These are phyloP conservation scores for Pholiota adiposa DNA, from an alignment of 1,284 basidiomycete species.

Conservation along the genomic window DNA sequence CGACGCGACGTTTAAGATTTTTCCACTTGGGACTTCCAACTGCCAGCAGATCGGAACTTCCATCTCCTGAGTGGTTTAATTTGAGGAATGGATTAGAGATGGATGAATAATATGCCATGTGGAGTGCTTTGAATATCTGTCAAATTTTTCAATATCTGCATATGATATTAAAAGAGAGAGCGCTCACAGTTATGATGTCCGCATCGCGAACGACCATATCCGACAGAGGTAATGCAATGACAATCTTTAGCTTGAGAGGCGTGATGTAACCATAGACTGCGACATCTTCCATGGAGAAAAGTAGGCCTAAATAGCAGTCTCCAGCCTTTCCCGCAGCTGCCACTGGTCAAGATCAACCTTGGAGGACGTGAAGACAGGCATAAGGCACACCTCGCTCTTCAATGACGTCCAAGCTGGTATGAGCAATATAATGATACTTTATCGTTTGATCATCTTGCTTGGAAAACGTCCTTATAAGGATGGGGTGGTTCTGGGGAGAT, in stretches of 20 bases:
- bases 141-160: neutral
- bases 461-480: conserved; percentile 73
- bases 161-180: neutral
- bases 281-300: conserved; percentile 82
- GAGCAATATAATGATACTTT: conserved; percentile 83
- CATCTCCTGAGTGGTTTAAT: conserved; percentile 53
- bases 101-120: conserved; percentile 79
- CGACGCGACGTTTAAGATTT: conserved; percentile 66
- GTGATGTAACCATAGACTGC: conserved; percentile 86
- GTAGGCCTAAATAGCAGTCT: conserved; percentile 77
- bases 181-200: conserved; percentile 68
- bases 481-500: conserved; percentile 80
- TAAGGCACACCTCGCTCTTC: conserved; percentile 66
- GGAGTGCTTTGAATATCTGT: conserved; percentile 82
- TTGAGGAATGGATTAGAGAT: conserved; percentile 81
- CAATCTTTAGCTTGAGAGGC: conserved; percentile 79
- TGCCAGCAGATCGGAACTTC: conserved; percentile 55
- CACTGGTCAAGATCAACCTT: conserved; percentile 37
- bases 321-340: conserved; percentile 56
- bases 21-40: conserved; percentile 73
- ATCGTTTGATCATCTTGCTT: conserved; percentile 65
- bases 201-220: conserved; percentile 78
- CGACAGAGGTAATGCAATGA: conserved; percentile 74
- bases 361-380: conserved; percentile 11
- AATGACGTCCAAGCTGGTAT: conserved; percentile 80